Conservation (phyloP, 106 monocot species). For the Iris macrosiphon region DNA sequence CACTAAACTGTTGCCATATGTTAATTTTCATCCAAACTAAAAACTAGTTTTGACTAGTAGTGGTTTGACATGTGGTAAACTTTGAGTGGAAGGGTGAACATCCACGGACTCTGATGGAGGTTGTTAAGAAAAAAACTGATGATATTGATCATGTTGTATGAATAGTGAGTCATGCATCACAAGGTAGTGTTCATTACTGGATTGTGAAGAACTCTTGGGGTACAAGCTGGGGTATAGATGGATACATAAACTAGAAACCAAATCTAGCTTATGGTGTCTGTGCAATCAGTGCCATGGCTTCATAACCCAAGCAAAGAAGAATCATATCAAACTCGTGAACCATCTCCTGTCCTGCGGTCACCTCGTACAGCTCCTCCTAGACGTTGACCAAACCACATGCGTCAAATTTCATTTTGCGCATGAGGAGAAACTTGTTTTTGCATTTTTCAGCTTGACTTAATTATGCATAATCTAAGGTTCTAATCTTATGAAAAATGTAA, state of each 20-base stretch:
- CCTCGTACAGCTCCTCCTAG: constrained; percentile 18
- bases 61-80: too few relatives aligned
- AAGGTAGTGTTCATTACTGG: constrained; percentile 34
- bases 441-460: constrained; percentile 13
- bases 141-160: constrained; percentile 47
- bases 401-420: constrained; percentile 29
- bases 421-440: constrained; percentile 46
- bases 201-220: constrained; percentile 56
- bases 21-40: too few relatives aligned
- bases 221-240: constrained; percentile 40
- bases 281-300: constrained; percentile 43
- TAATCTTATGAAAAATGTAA: constrained; percentile 36
- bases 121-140: constrained; percentile 42
- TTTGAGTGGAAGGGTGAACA: too few relatives aligned
- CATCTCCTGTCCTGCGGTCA: constrained; percentile 17
- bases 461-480: constrained; percentile 35
- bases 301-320: constrained; percentile 39
- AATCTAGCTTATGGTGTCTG: constrained; percentile 35
- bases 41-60: too few relatives aligned
- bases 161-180: constrained; percentile 35
- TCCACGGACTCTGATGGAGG: too few relatives aligned
- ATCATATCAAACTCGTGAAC: constrained; percentile 11
- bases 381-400: constrained; percentile 27
- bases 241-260: constrained; percentile 30
- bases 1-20: too few relatives aligned